These are phyloP conservation scores for Fusarium vanettenii DNA, from an alignment of 2,329 filamentous ascomycete genomes.

Conservation along the genomic window DNA sequence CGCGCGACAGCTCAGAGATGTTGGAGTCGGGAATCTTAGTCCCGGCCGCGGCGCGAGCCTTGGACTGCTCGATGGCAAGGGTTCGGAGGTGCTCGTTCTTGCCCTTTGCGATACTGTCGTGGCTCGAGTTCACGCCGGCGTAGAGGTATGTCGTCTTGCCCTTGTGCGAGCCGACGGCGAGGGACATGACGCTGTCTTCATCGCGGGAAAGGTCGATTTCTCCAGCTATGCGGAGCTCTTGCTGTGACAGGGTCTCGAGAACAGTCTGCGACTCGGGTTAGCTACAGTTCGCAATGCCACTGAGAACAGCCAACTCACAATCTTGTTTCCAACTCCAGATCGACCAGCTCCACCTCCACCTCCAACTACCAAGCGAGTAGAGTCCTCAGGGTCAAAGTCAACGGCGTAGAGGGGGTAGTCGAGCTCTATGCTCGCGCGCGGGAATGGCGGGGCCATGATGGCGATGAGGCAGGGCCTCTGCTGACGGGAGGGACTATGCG, in stretches of 20 bases:
- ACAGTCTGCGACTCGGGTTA: constrained; percentile 65
- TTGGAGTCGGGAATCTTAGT: constrained; percentile 47
- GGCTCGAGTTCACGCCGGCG: constrained; percentile 87
- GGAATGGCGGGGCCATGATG: constrained; percentile 55
- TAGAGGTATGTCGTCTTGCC: constrained; percentile 67
- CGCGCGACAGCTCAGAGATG: constrained; percentile 64
- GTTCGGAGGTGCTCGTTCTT: constrained; percentile 88
- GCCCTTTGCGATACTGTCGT: constrained; percentile 76
- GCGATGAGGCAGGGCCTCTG: constrained; percentile 28
- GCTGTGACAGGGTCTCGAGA: constrained; percentile 75
- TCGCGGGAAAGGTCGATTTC: constrained; percentile 83
- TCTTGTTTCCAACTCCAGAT: constrained; percentile 87
- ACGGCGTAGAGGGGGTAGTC: constrained; percentile 88
- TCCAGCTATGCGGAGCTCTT: constrained; percentile 71
- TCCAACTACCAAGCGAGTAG: constrained; percentile 80
- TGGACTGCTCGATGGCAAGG: constrained; percentile 68
- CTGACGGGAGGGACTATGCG: not conserved
- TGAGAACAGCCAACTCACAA: constrained; percentile 64
- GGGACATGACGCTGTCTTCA: constrained; percentile 89
- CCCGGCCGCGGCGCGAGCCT: constrained; percentile 46
- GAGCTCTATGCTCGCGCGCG: constrained; percentile 72
- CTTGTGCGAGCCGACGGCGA: constrained; percentile 75
- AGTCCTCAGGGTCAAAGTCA: constrained; percentile 87
- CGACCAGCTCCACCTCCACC: constrained; percentile 87
- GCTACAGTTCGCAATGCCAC: not conserved